Conservation (phyloP, 257 asterid genomes). For the Primulina huaijiensis region DNA sequence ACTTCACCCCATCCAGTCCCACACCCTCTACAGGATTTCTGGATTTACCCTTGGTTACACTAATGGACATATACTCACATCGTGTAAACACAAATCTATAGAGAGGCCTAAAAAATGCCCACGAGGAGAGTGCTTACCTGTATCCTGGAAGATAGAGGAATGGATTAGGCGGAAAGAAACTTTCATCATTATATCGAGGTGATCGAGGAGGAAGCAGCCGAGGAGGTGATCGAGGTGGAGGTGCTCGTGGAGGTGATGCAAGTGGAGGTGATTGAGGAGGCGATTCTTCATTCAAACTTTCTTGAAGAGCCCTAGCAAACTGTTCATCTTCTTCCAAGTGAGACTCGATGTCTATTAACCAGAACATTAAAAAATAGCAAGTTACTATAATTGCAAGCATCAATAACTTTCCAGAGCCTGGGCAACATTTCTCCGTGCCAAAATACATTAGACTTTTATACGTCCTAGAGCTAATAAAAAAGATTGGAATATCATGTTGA, state of each 20-base stretch:
- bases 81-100: background rate
- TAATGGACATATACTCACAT: background rate
- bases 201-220: background rate
- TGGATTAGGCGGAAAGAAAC: slow-evolving; percentile 51
- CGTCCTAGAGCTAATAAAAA: slow-evolving; percentile 5
- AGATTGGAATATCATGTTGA: background rate
- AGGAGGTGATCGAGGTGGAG: slow-evolving; percentile 15
- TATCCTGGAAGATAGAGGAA: slow-evolving; percentile 52
- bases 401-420: slow-evolving; percentile 4
- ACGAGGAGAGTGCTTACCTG: slow-evolving; percentile 50
- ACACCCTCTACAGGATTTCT: background rate
- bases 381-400: background rate
- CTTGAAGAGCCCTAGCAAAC: slow-evolving; percentile 92
- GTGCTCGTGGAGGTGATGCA: slow-evolving; percentile 21
- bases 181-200: slow-evolving; percentile 60
- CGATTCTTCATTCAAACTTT: slow-evolving; percentile 70
- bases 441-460: background rate
- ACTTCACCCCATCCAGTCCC: background rate
- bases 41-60: background rate
- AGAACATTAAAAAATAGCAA: slow-evolving; percentile 15
- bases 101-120: background rate
- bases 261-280: slow-evolving; percentile 50
- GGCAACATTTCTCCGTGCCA: background rate
- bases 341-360: slow-evolving; percentile 52
- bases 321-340: slow-evolving; percentile 82